phyloP scores from a whole-genome alignment of 1,139 yeast species.

The Nakaseomyces sp. region DNA sequence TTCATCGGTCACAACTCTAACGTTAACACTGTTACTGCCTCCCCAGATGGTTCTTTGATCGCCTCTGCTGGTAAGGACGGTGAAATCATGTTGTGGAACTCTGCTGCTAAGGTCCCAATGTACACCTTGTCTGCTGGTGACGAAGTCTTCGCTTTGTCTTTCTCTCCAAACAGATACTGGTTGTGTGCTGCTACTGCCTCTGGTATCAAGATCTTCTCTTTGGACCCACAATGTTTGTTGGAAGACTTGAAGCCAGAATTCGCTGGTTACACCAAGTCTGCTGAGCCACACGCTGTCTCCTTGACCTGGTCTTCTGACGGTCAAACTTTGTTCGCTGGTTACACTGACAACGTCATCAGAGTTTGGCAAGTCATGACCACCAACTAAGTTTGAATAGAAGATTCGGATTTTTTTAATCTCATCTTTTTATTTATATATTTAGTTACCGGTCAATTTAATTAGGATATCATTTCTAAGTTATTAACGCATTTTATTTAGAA shows the following conservation, averaged over 20 bases:
- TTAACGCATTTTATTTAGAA: slow-evolving; percentile 1
- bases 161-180: slow-evolving; percentile 99
- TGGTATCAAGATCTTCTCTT: slow-evolving; percentile 97
- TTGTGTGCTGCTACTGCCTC: slow-evolving; percentile 98
- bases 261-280: slow-evolving; percentile 80
- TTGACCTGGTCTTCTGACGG: slow-evolving; percentile 99
- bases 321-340: slow-evolving; percentile 99
- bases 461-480: slow-evolving; percentile 2
- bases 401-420: background rate
- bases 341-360: slow-evolving; percentile 98
- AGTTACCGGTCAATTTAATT: slow-evolving; percentile 5
- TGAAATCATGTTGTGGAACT: slow-evolving; percentile 97
- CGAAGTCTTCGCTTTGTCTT: slow-evolving; percentile 96
- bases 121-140: slow-evolving; percentile 95
- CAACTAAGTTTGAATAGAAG: slow-evolving; percentile 33
- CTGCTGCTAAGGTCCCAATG: slow-evolving; percentile 77
- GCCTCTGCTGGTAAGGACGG: slow-evolving; percentile 99
- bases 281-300: slow-evolving; percentile 97
- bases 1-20: slow-evolving; percentile 99
- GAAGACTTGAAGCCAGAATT: slow-evolving; percentile 99
- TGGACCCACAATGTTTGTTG: slow-evolving; percentile 90
- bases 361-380: slow-evolving; percentile 99
- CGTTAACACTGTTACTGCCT: slow-evolving; percentile 94
- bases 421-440: slow-evolving; percentile 4
- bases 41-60: slow-evolving; percentile 99